Base-by-base conservation (phyloP, 2,329 filamentous ascomycete genomes). In the Dendrostoma leiphaemia region DNA sequence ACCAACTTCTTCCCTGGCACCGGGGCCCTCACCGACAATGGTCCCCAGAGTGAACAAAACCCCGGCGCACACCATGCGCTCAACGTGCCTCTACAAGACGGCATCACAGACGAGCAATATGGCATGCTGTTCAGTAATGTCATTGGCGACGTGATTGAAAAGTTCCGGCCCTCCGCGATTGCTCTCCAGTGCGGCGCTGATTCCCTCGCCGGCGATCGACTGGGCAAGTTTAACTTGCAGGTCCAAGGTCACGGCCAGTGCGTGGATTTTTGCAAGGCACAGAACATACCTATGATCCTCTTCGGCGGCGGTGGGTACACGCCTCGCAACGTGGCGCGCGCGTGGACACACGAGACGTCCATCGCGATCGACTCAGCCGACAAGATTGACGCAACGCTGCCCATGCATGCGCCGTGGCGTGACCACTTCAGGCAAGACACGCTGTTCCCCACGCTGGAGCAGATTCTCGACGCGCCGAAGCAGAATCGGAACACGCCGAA, bases 301-400 rank as follows among this genome's bases (percentile, higher is more conserved):
- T 90, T 97, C 55, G 94, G 94, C 41, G 94, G 94, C 35, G 94
- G 94, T 53, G 94, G 94, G 26, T 99, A 99, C 72, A 99, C 94
- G 13, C 92, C 94, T 5, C 85, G 93, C 60, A 99, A 99, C 65
- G 94, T 99, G 6, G 94, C 94, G 38, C 88, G 94, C 51, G 91
- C 93, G 28, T 99, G 94, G 94, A 91, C 92, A 23, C 93, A 96
- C 72, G 94, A 99, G 74, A 99, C 94, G 12, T 89, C 89, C 57
- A 90, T 97, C 62, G 91, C 91, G 57, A 89, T 95, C 59, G 85
- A 86, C 61, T 85, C 85, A 54, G 80, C 88, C 57, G 79, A 88
- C 59, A 81, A 83, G 54, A 86, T 97, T 59, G 75, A 79, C 67
- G 82, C 88, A 17, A 80, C 84, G 12, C 86, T 97, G 26, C 93